A percentile compares a stretch with the other conserved stretches of the same genome.
Conservation (phyloP, 1,284 basidiomycete genomes). For the Malassezia restricta region DNA sequence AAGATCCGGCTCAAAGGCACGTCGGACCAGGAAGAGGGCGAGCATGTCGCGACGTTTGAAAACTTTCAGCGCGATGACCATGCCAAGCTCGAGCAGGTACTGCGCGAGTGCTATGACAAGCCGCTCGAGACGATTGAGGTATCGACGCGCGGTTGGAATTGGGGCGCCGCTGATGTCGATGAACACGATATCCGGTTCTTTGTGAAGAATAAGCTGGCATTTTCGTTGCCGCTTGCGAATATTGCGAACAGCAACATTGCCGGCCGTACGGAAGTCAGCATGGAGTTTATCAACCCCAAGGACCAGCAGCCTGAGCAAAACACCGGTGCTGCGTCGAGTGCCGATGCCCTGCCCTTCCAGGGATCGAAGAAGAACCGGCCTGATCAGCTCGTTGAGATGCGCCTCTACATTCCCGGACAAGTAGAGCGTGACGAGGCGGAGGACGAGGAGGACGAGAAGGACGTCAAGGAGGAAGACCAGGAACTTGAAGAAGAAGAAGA, state of each 20-base stretch:
- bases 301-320: conserved; percentile 43
- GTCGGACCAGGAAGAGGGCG: conserved; percentile 48
- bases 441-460: conserved; percentile 16
- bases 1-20: conserved; percentile 62
- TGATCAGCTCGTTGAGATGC: conserved; percentile 79
- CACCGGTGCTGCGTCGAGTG: conserved; percentile 33
- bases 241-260: conserved; percentile 97
- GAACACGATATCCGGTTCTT: conserved; percentile 81
- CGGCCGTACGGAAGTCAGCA: conserved; percentile 87
- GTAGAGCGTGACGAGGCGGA: conserved; percentile 49
- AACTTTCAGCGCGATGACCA: conserved; percentile 74
- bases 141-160: conserved; percentile 93
- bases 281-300: conserved; percentile 65
- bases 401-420: conserved; percentile 86
- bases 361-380: conserved; percentile 26
- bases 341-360: conserved; percentile 9
- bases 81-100: conserved; percentile 43
- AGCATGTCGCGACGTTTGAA: conserved; percentile 67
- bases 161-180: conserved; percentile 58
- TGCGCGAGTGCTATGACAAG: conserved; percentile 60
- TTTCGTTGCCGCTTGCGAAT: conserved; percentile 74
- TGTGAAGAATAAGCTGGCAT: conserved; percentile 76
- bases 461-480: conserved; percentile 36
- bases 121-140: conserved; percentile 75
- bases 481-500: conserved; percentile 48